phyloP scores from a whole-genome alignment of 208 protist genomes.

The Crithidia sp. region DNA sequence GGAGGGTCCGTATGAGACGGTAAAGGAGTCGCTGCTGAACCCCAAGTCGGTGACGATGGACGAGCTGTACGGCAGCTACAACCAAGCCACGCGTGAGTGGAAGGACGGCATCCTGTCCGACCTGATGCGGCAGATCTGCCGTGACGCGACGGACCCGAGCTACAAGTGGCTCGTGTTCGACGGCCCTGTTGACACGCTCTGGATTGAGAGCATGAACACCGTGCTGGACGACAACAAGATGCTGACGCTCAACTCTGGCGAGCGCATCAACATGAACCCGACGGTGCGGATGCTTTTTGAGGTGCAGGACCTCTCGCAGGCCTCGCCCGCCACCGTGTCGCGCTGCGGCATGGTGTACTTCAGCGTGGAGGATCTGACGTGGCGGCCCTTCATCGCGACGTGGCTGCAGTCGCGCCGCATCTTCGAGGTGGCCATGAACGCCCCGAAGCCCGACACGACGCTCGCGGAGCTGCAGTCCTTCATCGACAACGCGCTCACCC shows the following conservation, averaged over 20 bases:
- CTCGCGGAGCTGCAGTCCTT: slow-evolving; percentile 85
- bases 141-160: slow-evolving; percentile 89
- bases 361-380: slow-evolving; percentile 94
- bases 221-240: slow-evolving; percentile 99
- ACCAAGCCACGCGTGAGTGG: slow-evolving; percentile 97
- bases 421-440: slow-evolving; percentile 90
- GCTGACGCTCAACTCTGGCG: slow-evolving; percentile 98
- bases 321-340: slow-evolving; percentile 98
- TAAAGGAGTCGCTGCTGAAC: slow-evolving; percentile 94
- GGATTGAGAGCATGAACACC: slow-evolving; percentile 99
- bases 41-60: slow-evolving; percentile 97
- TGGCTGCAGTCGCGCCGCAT: slow-evolving; percentile 92
- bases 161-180: slow-evolving; percentile 99
- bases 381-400: slow-evolving; percentile 93
- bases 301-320: slow-evolving; percentile 97
- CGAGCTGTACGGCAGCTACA: slow-evolving; percentile 98
- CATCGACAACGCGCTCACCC: slow-evolving; percentile 83
- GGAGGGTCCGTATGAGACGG: slow-evolving; percentile 88
- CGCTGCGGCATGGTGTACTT: slow-evolving; percentile 99
- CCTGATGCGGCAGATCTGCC: slow-evolving; percentile 94
- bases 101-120: slow-evolving; percentile 97
- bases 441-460: slow-evolving; percentile 90
- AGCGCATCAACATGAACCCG: slow-evolving; percentile 97
- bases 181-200: slow-evolving; percentile 98
- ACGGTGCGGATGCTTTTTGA: slow-evolving; percentile 98